Evolutionary conservation across 805 yeast genomes (phyloP).

Genomic region (Clavispora vitiphila): DNA sequence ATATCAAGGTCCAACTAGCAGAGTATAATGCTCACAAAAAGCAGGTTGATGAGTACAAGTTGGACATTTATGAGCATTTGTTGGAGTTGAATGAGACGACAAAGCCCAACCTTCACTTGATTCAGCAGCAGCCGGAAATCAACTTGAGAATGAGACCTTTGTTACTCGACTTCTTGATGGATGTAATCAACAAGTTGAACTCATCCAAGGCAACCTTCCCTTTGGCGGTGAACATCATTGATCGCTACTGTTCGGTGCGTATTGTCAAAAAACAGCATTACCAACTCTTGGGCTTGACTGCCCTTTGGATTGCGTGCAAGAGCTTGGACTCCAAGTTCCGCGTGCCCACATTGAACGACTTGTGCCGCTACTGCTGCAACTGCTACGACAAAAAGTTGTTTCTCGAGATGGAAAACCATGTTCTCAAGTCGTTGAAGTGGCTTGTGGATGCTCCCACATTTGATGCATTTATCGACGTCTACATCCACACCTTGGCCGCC

Average conservation of each 20-base stretch:
- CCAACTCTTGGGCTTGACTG: slow-evolving; percentile 40
- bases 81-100: slow-evolving; percentile 19
- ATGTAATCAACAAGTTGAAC: slow-evolving; percentile 37
- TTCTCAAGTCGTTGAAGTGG: slow-evolving; percentile 63
- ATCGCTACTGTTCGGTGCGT: slow-evolving; percentile 40
- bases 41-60: slow-evolving; percentile 41
- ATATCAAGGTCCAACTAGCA: slow-evolving; percentile 37
- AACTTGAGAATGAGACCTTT: slow-evolving; percentile 41
- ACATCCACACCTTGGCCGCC: slow-evolving; percentile 33
- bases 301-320: slow-evolving; percentile 42
- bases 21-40: slow-evolving; percentile 44
- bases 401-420: slow-evolving; percentile 64
- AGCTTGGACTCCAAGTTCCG: slow-evolving; percentile 52
- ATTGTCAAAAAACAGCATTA: slow-evolving; percentile 43
- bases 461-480: slow-evolving; percentile 59
- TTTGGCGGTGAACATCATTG: slow-evolving; percentile 40
- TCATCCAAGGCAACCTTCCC: slow-evolving; percentile 40
- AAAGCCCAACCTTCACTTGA: slow-evolving; percentile 22
- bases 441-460: slow-evolving; percentile 55
- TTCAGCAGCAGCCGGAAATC: slow-evolving; percentile 44
- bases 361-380: slow-evolving; percentile 53
- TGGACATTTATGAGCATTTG: slow-evolving; percentile 37
- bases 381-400: slow-evolving; percentile 53
- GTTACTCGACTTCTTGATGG: slow-evolving; percentile 40
- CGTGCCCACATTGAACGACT: slow-evolving; percentile 48